Percentiles rank a stretch among this genome's conserved stretches.
These are phyloP conservation scores for Sarocladiaceae sp. DNA, from an alignment of 2,329 filamentous ascomycete species.

Conservation along the genomic window DNA sequence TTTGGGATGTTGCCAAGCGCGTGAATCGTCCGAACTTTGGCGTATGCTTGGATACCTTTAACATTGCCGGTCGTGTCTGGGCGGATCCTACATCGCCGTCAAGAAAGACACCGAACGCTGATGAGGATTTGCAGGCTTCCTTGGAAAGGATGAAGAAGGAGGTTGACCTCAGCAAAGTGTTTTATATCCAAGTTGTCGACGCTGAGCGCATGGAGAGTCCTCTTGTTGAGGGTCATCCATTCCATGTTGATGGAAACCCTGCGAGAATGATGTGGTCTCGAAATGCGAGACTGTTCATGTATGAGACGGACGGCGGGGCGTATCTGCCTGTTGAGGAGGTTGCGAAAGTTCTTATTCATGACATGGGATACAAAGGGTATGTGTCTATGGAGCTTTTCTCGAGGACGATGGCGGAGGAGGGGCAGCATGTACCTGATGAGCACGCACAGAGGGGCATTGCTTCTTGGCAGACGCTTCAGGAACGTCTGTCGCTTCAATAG, in stretches of 20 bases:
- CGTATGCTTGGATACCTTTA: conserved; percentile 72
- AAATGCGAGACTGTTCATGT: conserved; percentile 60
- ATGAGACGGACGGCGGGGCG: conserved; percentile 55
- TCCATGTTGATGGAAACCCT: conserved; percentile 30
- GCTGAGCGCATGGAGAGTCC: conserved; percentile 58
- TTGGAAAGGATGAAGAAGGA: conserved; percentile 46
- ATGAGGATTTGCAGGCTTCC: conserved; percentile 44
- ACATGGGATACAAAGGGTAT: conserved; percentile 64
- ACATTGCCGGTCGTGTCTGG: conserved; percentile 66
- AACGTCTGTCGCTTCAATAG: not conserved
- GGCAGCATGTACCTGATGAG: conserved; percentile 18
- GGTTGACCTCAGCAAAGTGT: conserved; percentile 61
- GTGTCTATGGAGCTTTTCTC: conserved; percentile 68
- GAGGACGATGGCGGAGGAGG: conserved; percentile 21
- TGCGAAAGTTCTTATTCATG: conserved; percentile 55
- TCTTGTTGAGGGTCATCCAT: conserved; percentile 39
- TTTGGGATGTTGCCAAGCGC: conserved; percentile 60
- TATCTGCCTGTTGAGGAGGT: conserved; percentile 65
- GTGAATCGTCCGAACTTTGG: conserved; percentile 69
- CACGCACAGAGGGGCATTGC: conserved; percentile 12
- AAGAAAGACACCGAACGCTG: conserved; percentile 47
- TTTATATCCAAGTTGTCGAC: conserved; percentile 73
- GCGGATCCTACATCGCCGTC: conserved; percentile 56
- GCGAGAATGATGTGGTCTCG: conserved; percentile 71
- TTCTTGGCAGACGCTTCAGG: conserved; percentile 6